Evolutionary conservation across 805 yeast genomes (phyloP).

Genomic region (Soucietia sequanensis): DNA sequence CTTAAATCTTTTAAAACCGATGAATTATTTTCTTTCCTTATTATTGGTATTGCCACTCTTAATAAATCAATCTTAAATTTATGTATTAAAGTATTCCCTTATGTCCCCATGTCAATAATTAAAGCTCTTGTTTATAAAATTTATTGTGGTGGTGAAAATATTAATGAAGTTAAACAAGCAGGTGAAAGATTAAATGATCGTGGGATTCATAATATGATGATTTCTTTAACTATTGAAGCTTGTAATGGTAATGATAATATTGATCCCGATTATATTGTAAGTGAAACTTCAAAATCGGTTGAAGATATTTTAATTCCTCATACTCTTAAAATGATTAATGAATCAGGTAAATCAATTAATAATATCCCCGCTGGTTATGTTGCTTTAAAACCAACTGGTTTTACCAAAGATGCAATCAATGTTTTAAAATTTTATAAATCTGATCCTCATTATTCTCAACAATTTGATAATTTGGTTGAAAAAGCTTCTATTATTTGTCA

Average conservation of each 20-base stretch:
- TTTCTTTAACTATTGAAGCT: slow-evolving; percentile 91
- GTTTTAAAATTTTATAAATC: slow-evolving; percentile 66
- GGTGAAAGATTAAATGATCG: slow-evolving; percentile 65
- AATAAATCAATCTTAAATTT: slow-evolving; percentile 60
- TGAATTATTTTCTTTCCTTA: slow-evolving; percentile 61
- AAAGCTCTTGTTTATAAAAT: slow-evolving; percentile 74
- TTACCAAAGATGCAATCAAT: slow-evolving; percentile 72
- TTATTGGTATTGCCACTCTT: slow-evolving; percentile 69
- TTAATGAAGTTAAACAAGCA: slow-evolving; percentile 65
- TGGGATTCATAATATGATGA: slow-evolving; percentile 92
- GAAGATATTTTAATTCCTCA: slow-evolving; percentile 69
- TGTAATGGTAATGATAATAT: slow-evolving; percentile 73
- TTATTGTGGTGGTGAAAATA: slow-evolving; percentile 88
- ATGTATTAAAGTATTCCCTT: slow-evolving; percentile 68
- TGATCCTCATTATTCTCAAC: slow-evolving; percentile 36
- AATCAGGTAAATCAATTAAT: slow-evolving; percentile 49
- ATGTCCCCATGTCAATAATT: slow-evolving; percentile 68
- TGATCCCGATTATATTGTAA: slow-evolving; percentile 57
- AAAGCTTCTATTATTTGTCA: slow-evolving; percentile 66
- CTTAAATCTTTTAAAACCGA: slow-evolving; percentile 51
- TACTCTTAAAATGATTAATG: slow-evolving; percentile 55
- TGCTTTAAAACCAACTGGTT: slow-evolving; percentile 92
- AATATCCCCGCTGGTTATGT: slow-evolving; percentile 86
- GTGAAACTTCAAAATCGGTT: slow-evolving; percentile 65
- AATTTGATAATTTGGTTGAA: slow-evolving; percentile 58